A percentile compares a stretch with the other conserved stretches of the same genome.
Evolutionary conservation across 2,329 filamentous ascomycete genomes (phyloP).

Genomic region (Graphilbum fragrans): DNA sequence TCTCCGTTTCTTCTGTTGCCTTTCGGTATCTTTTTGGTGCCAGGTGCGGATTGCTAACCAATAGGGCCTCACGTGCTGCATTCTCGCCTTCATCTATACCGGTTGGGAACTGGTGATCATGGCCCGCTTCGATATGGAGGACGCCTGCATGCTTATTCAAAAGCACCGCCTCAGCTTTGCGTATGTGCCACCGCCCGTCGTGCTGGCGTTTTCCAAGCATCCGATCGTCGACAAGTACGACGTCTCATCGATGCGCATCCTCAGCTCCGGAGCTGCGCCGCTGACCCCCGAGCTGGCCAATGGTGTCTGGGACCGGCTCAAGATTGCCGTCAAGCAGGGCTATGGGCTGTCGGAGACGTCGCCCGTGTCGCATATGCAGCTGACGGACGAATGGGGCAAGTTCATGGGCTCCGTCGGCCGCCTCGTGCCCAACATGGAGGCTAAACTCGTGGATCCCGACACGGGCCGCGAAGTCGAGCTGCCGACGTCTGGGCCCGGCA

Average conservation of each 20-base stretch:
- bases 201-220: slow-evolving; percentile 69
- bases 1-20: background rate
- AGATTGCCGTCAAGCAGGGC: slow-evolving; percentile 77
- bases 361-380: slow-evolving; percentile 64
- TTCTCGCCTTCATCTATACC: slow-evolving; percentile 54
- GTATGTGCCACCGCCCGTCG: slow-evolving; percentile 76
- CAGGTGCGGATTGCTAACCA: background rate
- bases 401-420: slow-evolving; percentile 69
- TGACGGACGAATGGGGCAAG: slow-evolving; percentile 63
- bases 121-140: slow-evolving; percentile 69
- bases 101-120: slow-evolving; percentile 60
- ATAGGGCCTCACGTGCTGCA: slow-evolving; percentile 55
- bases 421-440: slow-evolving; percentile 66
- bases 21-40: background rate
- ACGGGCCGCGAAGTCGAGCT: slow-evolving; percentile 15
- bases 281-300: slow-evolving; percentile 71
- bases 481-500: background rate
- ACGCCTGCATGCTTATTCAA: slow-evolving; percentile 67
- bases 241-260: slow-evolving; percentile 63
- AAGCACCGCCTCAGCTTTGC: slow-evolving; percentile 62
- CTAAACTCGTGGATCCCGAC: slow-evolving; percentile 63
- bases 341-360: slow-evolving; percentile 85
- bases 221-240: slow-evolving; percentile 72
- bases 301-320: slow-evolving; percentile 59
- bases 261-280: slow-evolving; percentile 82